A percentile compares a stretch with the other conserved stretches of the same genome.
Conservation (phyloP, 495 filamentous ascomycete genomes). For the Neurospora tetraspora region DNA sequence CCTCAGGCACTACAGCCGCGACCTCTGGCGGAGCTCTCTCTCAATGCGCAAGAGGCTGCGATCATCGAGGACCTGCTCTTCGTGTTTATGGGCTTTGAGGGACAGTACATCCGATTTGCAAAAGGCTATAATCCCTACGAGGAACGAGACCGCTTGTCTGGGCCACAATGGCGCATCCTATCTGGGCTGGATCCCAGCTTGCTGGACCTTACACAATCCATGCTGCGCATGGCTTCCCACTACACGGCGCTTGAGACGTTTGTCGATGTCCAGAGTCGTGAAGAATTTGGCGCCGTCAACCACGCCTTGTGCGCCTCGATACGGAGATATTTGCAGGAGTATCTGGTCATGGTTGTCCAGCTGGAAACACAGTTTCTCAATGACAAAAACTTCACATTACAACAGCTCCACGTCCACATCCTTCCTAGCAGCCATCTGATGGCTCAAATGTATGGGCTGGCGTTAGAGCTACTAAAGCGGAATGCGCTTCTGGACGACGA, state of each 20-base stretch:
- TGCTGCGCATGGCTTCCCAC: slow-evolving; percentile 93
- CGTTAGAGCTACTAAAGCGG: slow-evolving; percentile 74
- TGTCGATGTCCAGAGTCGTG: slow-evolving; percentile 84
- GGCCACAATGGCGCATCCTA: slow-evolving; percentile 69
- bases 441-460: slow-evolving; percentile 74
- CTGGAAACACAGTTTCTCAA: slow-evolving; percentile 85
- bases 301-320: slow-evolving; percentile 92
- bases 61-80: slow-evolving; percentile 87
- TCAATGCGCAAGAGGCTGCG: slow-evolving; percentile 73
- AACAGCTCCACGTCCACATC: slow-evolving; percentile 84
- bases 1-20: slow-evolving; percentile 64
- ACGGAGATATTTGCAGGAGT: slow-evolving; percentile 83
- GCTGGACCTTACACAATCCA: slow-evolving; percentile 73
- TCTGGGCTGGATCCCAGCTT: slow-evolving; percentile 84
- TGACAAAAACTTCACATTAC: slow-evolving; percentile 77
- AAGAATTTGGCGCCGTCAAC: slow-evolving; percentile 92
- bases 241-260: slow-evolving; percentile 86
- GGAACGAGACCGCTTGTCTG: slow-evolving; percentile 77
- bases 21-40: slow-evolving; percentile 59
- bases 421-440: slow-evolving; percentile 84
- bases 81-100: slow-evolving; percentile 98
- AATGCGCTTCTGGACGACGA: slow-evolving; percentile 86
- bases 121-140: slow-evolving; percentile 69
- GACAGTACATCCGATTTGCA: slow-evolving; percentile 84
- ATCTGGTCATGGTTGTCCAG: slow-evolving; percentile 84